Conservation (phyloP, 495 filamentous ascomycete species). For the Penicillium arizonense region DNA sequence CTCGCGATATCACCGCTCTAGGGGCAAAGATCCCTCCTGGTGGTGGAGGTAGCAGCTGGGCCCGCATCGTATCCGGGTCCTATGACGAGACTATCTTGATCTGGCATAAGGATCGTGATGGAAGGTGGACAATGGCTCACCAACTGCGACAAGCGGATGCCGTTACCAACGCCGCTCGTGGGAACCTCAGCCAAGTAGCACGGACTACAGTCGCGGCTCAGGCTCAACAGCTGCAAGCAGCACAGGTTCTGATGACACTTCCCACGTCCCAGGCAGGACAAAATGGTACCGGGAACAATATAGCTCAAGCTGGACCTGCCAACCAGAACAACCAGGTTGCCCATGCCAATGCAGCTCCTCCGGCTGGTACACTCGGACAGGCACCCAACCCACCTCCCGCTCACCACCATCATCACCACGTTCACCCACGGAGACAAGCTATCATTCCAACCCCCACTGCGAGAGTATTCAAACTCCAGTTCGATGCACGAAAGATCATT, state of each 20-base stretch:
- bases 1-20: conserved; percentile 71
- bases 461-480: conserved; percentile 96
- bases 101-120: conserved; percentile 82
- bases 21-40: conserved; percentile 85
- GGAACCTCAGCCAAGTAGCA: conserved; percentile 19
- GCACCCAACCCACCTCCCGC: conserved; percentile 3
- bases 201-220: conserved; percentile 20
- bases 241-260: conserved; percentile 14
- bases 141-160: conserved; percentile 67
- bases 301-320: not conserved
- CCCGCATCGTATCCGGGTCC: conserved; percentile 88
- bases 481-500: conserved; percentile 90
- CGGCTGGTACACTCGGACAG: not conserved
- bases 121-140: conserved; percentile 73
- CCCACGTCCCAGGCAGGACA: conserved; percentile 4
- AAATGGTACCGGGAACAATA: not conserved
- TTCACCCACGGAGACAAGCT: conserved; percentile 12
- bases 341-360: not conserved
- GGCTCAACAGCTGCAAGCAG: conserved; percentile 27
- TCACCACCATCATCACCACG: conserved; percentile 21
- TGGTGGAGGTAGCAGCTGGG: conserved; percentile 81
- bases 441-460: conserved; percentile 5
- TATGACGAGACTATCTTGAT: conserved; percentile 96
- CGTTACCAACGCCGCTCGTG: conserved; percentile 40
- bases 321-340: conserved; percentile 1